Conservation (phyloP, 2,329 filamentous ascomycete genomes). For the Fusarium paranaense region DNA sequence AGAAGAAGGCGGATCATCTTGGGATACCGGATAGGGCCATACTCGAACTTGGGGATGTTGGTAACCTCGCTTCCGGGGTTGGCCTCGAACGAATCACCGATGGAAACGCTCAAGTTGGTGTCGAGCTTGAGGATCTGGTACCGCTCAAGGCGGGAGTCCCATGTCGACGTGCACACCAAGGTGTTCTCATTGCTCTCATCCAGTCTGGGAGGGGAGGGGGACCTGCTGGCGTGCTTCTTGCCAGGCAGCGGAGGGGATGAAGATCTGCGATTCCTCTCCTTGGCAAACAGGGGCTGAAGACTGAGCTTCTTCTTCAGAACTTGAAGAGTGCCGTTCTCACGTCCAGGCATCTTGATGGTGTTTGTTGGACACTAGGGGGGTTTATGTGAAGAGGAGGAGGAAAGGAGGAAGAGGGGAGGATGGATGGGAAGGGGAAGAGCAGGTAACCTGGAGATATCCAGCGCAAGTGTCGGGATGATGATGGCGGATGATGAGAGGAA, state of each 20-base stretch:
- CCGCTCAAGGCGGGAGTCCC: conserved; percentile 9
- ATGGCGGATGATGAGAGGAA: not conserved
- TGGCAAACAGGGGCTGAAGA: conserved; percentile 16
- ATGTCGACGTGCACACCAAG: conserved; percentile 12
- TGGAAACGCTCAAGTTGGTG: conserved; percentile 8
- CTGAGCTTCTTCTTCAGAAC: conserved; percentile 15
- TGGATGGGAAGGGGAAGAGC: not conserved
- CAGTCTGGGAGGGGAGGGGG: conserved; percentile 7
- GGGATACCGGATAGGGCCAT: conserved; percentile 8
- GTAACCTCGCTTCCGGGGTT: conserved; percentile 10
- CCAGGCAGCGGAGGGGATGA: conserved; percentile 3
- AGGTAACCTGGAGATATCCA: not conserved
- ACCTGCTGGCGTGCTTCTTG: conserved; percentile 1
- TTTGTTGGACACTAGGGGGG: not conserved
- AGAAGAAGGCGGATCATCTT: conserved; percentile 14
- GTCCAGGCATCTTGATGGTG: conserved; percentile 9
- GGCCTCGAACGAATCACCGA: conserved; percentile 8
- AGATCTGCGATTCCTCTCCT: conserved; percentile 6
- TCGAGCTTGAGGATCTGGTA: conserved; percentile 13
- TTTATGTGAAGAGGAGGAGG: not conserved
- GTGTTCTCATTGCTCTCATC: conserved; percentile 16
- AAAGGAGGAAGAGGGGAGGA: not conserved
- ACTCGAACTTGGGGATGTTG: conserved; percentile 11
- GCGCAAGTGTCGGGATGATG: not conserved
- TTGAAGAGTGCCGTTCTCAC: conserved; percentile 9